phyloP scores from a whole-genome alignment of 768 basidiomycete species.

The Cystobasidium tubakii region DNA sequence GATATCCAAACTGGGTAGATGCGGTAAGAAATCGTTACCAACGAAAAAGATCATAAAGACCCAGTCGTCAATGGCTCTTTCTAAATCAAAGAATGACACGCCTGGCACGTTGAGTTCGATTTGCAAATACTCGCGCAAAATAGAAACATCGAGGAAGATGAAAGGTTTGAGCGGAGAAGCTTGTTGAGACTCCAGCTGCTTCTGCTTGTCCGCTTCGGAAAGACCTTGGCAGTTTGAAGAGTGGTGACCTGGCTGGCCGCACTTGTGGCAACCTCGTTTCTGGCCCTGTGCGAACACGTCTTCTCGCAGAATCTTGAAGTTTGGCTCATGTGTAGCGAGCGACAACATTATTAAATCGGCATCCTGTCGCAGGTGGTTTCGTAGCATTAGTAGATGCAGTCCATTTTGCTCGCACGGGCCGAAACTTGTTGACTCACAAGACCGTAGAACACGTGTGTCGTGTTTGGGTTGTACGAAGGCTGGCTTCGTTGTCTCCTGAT shows the following conservation, averaged over 20 bases:
- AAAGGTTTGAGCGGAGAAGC: conserved; percentile 77
- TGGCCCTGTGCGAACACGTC: conserved; percentile 78
- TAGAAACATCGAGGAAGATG: conserved; percentile 96
- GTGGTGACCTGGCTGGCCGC: conserved; percentile 90
- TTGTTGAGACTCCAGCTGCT: conserved; percentile 51
- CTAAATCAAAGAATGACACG: conserved; percentile 79
- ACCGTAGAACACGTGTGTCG: conserved; percentile 93
- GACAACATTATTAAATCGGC: conserved; percentile 99
- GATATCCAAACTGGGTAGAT: conserved; percentile 96
- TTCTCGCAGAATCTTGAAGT: conserved; percentile 93
- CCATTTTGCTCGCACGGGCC: too few species aligned
- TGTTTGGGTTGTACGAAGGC: conserved; percentile 87
- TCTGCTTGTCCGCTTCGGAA: conserved; percentile 55
- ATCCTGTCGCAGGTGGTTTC: conserved; percentile 52
- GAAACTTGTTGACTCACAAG: conserved; percentile 57
- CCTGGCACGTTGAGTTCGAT: conserved; percentile 82
- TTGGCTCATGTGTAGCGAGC: conserved; percentile 94
- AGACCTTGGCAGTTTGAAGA: conserved; percentile 84
- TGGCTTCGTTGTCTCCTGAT: conserved; percentile 84
- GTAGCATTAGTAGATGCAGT: background rate
- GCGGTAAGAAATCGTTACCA: conserved; percentile 98
- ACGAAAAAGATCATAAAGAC: conserved; percentile 99
- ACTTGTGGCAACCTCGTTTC: conserved; percentile 67
- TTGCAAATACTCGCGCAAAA: conserved; percentile 94
- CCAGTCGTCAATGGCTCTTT: conserved; percentile 99